phyloP scores from a whole-genome alignment of 768 basidiomycete genomes.

The Phaeolepiota aurea region DNA sequence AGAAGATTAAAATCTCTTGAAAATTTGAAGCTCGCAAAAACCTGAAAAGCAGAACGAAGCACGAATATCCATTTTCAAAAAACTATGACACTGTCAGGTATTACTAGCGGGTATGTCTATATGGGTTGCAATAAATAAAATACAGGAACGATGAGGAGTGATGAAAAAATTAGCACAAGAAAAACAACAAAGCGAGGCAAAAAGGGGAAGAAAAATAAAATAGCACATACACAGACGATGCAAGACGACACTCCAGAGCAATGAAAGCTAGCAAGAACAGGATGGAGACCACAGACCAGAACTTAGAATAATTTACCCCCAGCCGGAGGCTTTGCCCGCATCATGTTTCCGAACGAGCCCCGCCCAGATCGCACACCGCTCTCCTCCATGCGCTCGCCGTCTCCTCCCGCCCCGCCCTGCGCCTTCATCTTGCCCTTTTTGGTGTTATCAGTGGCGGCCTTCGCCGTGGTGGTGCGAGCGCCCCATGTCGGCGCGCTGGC shows the following conservation, averaged over 20 bases:
- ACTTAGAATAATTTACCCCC: conserved; percentile 1
- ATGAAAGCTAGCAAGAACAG: neutral
- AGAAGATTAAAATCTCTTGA: neutral
- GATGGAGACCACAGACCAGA: neutral
- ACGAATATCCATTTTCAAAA: neutral
- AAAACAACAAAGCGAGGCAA: too few species aligned
- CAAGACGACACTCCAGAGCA: too few species aligned
- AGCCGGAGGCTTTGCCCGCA: neutral
- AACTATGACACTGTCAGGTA: neutral
- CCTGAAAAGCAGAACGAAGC: too few species aligned
- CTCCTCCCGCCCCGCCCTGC: neutral
- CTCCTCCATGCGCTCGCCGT: neutral
- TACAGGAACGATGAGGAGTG: too few species aligned
- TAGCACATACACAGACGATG: too few species aligned
- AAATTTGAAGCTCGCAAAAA: too few species aligned
- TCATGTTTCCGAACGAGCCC: neutral
- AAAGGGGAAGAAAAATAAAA: too few species aligned
- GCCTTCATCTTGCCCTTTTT: neutral
- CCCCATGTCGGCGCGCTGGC: neutral
- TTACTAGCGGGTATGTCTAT: neutral
- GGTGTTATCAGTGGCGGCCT: neutral
- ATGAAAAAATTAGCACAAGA: too few species aligned
- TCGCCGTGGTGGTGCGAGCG: neutral
- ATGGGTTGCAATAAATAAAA: neutral
- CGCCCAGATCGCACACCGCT: neutral